Base-by-base conservation (phyloP, 148 eudicot genomes). In the Rhododendron williamsianum region DNA sequence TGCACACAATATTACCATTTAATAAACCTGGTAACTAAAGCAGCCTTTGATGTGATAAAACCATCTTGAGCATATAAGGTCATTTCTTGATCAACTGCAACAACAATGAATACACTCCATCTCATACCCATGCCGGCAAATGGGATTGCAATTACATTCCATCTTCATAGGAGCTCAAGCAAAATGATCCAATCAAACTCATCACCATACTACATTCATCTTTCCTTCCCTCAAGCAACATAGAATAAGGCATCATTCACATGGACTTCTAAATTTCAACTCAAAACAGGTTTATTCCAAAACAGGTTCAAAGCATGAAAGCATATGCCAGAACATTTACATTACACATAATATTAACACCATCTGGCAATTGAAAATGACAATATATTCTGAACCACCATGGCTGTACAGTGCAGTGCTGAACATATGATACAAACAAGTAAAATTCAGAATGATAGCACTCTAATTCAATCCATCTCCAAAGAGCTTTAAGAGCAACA, bases 401-500 rank as follows among this genome's bases (percentile, higher is more conserved):
- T 56, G 9, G 46, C 82, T 84, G 82, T 84, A 84, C 86, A 84
- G 71, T 43, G 16, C n/a, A 65, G 30, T 65, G 9, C 3, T 18
- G 3, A 78, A 63, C 58, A 54, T n/a, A 78, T 56, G 51, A 38
- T 6, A 84, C n/a, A 84, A 56, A 74, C 33, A 25, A 45, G 51
- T 43, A n/a, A 38, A 69, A 51, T 12, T 36, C 45, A n/a, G 25
- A 27, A 48, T 19, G 1, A 65, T 9, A 16, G 12, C 49, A 16
- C n/a, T 21, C 27, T 23, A n/a, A n/a, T 65, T 65, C 3, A 65
- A 3, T 65, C 30, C 67, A 63, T 33, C 79, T 71, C 78, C 78
- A 60, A 81, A 19, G 12, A 65, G 54, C 25, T 73, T 85, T 41
- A 86, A 52, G 84, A 51, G 87, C 87, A 90, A 84, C 92, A 90